A percentile compares a stretch with the other conserved stretches of the same genome.
These are phyloP conservation scores for Leishmania martiniquensis DNA, from an alignment of 208 protist species.

Conservation along the genomic window DNA sequence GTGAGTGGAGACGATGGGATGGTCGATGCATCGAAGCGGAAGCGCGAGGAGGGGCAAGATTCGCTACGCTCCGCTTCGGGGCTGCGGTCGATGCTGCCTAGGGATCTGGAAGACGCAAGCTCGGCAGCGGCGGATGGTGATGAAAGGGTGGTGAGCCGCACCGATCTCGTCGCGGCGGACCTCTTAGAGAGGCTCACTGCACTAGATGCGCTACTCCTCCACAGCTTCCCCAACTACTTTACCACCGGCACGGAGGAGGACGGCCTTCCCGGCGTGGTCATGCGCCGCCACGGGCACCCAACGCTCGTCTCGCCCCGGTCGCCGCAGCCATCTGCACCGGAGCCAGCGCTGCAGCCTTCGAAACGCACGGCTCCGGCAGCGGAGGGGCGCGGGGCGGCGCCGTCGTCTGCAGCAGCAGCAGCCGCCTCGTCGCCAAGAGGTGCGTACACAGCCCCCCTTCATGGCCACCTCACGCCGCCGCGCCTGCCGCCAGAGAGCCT, in stretches of 20 bases:
- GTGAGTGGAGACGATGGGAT: not conserved
- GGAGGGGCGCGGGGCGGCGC: not conserved
- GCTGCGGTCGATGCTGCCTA: not conserved
- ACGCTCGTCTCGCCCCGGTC: not conserved
- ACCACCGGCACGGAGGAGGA: slow-evolving; percentile 27
- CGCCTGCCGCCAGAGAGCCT: slow-evolving; percentile 23
- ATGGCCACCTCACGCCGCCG: slow-evolving; percentile 6
- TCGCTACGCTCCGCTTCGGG: not conserved
- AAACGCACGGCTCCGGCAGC: not conserved
- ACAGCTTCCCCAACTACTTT: slow-evolving; percentile 41
- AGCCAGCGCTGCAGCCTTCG: not conserved
- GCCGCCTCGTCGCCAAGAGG: not conserved
- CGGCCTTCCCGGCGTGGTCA: slow-evolving; percentile 27
- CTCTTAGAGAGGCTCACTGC: slow-evolving; percentile 42
- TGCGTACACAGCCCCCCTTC: not conserved
- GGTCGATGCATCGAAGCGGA: not conserved
- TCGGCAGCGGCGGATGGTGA: not conserved
- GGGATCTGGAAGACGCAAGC: not conserved
- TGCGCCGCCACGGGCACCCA: slow-evolving; percentile 8
- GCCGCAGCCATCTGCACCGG: not conserved
- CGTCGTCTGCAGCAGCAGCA: not conserved
- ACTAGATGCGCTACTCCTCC: slow-evolving; percentile 43
- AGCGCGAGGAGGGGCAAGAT: not conserved
- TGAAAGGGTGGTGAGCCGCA: too few species aligned
- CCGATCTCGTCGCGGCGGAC: not conserved